Percentiles rank a stretch among this genome's conserved stretches.
phyloP scores from a whole-genome alignment of 1,284 basidiomycete genomes.

The Apiotrichum laibachii region DNA sequence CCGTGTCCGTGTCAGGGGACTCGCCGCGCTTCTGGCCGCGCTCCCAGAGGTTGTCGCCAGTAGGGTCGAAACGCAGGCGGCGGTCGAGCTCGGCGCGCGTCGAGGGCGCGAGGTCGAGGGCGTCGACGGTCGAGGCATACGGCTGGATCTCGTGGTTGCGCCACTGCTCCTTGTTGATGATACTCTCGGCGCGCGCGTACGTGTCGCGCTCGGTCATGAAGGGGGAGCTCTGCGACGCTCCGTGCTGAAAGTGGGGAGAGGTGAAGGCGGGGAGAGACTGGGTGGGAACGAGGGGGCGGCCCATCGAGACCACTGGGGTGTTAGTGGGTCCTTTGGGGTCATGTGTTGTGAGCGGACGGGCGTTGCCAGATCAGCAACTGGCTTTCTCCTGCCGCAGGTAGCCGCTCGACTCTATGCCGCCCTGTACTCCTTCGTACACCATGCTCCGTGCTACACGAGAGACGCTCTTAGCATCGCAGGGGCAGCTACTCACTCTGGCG shows the following conservation, averaged over 20 bases:
- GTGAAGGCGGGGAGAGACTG: constrained; percentile 33
- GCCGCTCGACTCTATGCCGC: too few species aligned
- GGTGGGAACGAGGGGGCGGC: constrained; percentile 35
- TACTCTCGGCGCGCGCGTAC: constrained; percentile 23
- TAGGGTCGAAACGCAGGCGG: constrained; percentile 20
- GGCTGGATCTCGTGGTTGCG: constrained; percentile 36
- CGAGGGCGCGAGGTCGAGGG: constrained; percentile 16
- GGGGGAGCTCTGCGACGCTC: too few species aligned
- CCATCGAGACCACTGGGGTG: constrained; percentile 23
- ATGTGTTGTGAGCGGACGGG: too few species aligned
- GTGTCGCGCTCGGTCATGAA: constrained; percentile 20
- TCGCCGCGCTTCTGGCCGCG: constrained; percentile 21
- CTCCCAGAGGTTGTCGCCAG: constrained; percentile 21
- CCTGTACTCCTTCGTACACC: too few species aligned
- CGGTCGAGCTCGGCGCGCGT: constrained; percentile 7
- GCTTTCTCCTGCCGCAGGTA: too few species aligned
- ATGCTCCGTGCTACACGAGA: too few species aligned
- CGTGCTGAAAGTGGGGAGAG: constrained; percentile 13
- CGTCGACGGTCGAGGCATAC: constrained; percentile 15
- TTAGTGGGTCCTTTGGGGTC: background rate
- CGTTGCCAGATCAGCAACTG: too few species aligned
- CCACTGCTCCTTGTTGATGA: constrained; percentile 33
- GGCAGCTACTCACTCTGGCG: constrained; percentile 33
- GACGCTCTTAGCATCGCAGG: too few species aligned
- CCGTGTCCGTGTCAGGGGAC: background rate